Evolutionary conservation across 768 basidiomycete species (phyloP).

Genomic region (Boletus sensibilis): DNA sequence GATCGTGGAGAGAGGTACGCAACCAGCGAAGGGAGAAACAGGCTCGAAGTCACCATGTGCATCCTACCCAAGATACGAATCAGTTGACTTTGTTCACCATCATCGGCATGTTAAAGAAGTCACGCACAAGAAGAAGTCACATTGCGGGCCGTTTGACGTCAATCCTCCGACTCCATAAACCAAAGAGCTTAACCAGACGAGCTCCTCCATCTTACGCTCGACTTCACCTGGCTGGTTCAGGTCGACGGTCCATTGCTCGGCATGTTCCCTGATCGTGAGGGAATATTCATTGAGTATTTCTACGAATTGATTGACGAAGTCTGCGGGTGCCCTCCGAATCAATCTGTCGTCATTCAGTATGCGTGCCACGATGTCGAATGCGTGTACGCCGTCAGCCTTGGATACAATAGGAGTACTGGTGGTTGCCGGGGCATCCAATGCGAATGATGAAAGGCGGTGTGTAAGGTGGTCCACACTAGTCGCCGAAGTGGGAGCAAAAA

Average conservation of each 20-base stretch:
- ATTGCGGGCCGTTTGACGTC: constrained; percentile 45
- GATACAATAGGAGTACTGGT: not conserved
- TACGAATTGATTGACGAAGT: constrained; percentile 23
- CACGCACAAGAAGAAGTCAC: constrained; percentile 52
- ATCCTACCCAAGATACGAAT: constrained; percentile 15
- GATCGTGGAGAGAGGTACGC: constrained; percentile 12
- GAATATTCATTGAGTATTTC: not conserved
- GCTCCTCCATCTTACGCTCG: constrained; percentile 60
- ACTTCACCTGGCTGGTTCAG: constrained; percentile 36
- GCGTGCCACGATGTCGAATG: constrained; percentile 52
- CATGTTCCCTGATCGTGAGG: constrained; percentile 17
- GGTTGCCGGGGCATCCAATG: not conserved
- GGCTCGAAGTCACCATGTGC: constrained; percentile 31
- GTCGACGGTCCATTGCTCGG: constrained; percentile 44
- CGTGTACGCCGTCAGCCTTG: constrained; percentile 22
- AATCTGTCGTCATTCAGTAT: constrained; percentile 48
- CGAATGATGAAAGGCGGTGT: constrained; percentile 4
- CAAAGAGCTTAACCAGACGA: constrained; percentile 54
- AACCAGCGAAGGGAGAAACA: constrained; percentile 31
- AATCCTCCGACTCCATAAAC: constrained; percentile 58
- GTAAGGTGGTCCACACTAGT: constrained; percentile 1
- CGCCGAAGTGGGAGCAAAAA: constrained; percentile 4
- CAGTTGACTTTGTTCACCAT: not conserved
- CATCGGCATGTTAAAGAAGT: not conserved
- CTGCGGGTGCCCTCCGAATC: not conserved